phyloP scores from a whole-genome alignment of 2,329 filamentous ascomycete species.

The Ophiostoma populinum region DNA sequence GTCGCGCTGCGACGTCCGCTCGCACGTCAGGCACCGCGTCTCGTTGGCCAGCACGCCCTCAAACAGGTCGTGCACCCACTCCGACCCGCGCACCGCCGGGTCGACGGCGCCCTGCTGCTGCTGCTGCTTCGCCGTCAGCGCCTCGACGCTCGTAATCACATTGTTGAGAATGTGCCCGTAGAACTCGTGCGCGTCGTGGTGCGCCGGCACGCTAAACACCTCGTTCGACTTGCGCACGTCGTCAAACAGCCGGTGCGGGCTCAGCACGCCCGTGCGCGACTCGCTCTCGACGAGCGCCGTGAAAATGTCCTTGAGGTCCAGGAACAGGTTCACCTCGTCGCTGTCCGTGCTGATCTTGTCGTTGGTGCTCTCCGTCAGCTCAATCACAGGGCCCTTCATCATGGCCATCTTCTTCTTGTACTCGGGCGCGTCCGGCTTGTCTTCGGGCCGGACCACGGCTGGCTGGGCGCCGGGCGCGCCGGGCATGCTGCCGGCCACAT shows the following conservation, averaged over 20 bases:
- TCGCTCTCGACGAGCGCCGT: slow-evolving; percentile 69
- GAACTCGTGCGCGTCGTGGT: slow-evolving; percentile 97
- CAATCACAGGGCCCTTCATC: slow-evolving; percentile 69
- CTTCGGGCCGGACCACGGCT: slow-evolving; percentile 57
- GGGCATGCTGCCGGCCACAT: no score
- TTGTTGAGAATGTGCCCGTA: slow-evolving; percentile 90
- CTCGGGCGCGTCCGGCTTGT: slow-evolving; percentile 86
- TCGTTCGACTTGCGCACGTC: slow-evolving; percentile 90
- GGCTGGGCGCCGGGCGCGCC: slow-evolving; percentile 24
- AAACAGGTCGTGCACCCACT: slow-evolving; percentile 96
- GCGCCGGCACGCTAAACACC: slow-evolving; percentile 93
- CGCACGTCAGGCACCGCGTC: slow-evolving; percentile 89
- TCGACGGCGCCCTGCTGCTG: slow-evolving; percentile 25
- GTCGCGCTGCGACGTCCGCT: slow-evolving; percentile 86
- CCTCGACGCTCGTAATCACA: slow-evolving; percentile 84
- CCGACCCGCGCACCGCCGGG: slow-evolving; percentile 43
- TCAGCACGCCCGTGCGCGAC: slow-evolving; percentile 75
- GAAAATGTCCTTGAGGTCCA: slow-evolving; percentile 90
- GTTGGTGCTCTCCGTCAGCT: no score
- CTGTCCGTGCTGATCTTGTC: slow-evolving; percentile 68
- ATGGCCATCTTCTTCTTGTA: slow-evolving; percentile 97
- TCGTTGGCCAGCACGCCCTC: slow-evolving; percentile 90
- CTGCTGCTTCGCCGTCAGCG: slow-evolving; percentile 46
- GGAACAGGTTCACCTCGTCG: slow-evolving; percentile 92
- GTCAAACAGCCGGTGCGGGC: slow-evolving; percentile 82